phyloP scores from a whole-genome alignment of 169 alveolate species.

The Plasmodium yoelii region DNA sequence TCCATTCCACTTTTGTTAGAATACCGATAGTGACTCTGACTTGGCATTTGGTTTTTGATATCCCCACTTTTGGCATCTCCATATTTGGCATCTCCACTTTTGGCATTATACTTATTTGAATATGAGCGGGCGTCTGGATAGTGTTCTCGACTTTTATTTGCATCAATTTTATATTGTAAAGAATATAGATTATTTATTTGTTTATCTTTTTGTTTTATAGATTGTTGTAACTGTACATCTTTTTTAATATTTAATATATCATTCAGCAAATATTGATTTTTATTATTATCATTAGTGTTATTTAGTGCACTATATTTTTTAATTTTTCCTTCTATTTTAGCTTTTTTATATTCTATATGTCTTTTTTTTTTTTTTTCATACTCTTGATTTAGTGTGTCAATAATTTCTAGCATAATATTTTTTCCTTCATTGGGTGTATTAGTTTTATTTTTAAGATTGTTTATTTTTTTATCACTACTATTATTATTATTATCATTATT shows the following conservation, averaged over 20 bases:
- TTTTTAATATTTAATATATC: conserved; percentile 16
- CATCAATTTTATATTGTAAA: background rate
- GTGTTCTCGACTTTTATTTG: background rate
- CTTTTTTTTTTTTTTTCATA: conserved; percentile 67
- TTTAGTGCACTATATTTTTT: conserved; percentile 54
- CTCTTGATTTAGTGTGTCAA: conserved; percentile 62
- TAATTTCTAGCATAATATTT: conserved; percentile 65
- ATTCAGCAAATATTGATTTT: conserved; percentile 23
- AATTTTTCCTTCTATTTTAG: conserved; percentile 72
- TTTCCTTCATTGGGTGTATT: conserved; percentile 20
- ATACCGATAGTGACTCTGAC: background rate
- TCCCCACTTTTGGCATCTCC: too few species aligned
- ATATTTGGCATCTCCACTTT: too few species aligned
- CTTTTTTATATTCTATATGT: conserved; percentile 72
- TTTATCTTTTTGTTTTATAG: conserved; percentile 5
- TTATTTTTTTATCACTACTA: too few species aligned
- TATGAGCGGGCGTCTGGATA: background rate
- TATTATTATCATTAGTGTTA: conserved; percentile 36
- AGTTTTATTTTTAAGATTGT: conserved; percentile 1
- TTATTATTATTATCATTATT: too few species aligned
- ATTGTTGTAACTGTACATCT: too few species aligned
- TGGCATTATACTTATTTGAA: conserved; percentile 16
- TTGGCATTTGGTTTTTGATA: background rate
- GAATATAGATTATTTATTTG: background rate
- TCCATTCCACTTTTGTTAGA: background rate